Evolutionary conservation across 768 basidiomycete genomes (phyloP).

Genomic region (Mycena olivaceomarginata): DNA sequence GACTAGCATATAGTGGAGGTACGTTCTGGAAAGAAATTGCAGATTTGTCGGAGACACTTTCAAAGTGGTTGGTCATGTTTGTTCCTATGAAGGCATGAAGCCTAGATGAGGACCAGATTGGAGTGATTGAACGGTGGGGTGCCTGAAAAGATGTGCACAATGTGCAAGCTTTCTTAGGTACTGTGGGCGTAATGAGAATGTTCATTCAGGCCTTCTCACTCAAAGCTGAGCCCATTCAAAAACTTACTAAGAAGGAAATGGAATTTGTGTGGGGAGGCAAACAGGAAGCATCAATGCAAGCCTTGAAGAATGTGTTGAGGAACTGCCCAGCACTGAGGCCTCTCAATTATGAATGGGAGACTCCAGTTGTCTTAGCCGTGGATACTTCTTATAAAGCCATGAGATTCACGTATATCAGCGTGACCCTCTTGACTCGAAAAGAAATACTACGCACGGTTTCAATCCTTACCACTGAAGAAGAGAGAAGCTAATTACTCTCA

Average conservation of each 20-base stretch:
- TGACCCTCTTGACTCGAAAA: not conserved
- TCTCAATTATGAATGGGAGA: not conserved
- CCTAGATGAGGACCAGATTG: not conserved
- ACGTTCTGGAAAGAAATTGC: not conserved
- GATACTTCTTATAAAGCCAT: not conserved
- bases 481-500: not conserved
- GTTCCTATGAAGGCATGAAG: too few relatives aligned
- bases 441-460: not conserved
- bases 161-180: constrained; percentile 6
- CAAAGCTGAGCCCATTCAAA: not conserved
- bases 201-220: constrained; percentile 3
- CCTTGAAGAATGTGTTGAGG: not conserved
- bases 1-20: not conserved
- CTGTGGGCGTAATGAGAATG: constrained; percentile 6
- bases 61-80: not conserved
- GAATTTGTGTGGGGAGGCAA: not conserved
- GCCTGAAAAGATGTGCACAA: not conserved
- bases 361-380: not conserved
- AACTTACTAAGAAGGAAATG: not conserved
- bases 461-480: not conserved
- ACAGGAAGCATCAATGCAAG: not conserved
- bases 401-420: not conserved
- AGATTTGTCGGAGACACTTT: too few relatives aligned
- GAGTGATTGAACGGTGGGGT: not conserved
- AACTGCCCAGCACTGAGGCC: not conserved